Evolutionary conservation across 2,329 filamentous ascomycete species (phyloP).

Genomic region (Fonsecaea multimorphosa): DNA sequence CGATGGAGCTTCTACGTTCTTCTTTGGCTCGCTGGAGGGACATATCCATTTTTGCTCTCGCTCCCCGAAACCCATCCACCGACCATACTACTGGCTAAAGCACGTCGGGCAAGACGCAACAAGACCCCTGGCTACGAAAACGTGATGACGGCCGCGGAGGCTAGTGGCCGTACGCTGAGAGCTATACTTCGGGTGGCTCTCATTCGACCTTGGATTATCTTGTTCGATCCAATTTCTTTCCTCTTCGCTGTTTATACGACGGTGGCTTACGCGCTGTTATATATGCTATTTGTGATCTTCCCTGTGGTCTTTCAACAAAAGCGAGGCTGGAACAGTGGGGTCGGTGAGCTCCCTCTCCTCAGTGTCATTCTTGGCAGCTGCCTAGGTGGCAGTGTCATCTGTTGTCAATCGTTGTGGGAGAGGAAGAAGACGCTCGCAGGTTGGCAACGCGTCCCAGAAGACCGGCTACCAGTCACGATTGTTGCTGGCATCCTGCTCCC

Average conservation of each 20-base stretch:
- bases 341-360: conserved; percentile 54
- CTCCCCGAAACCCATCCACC: conserved; percentile 49
- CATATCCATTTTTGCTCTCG: conserved; percentile 38
- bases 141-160: too few relatives aligned
- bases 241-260: conserved; percentile 20
- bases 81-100: conserved; percentile 48
- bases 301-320: conserved; percentile 52
- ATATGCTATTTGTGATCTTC: conserved; percentile 2
- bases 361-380: conserved; percentile 53
- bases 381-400: conserved; percentile 50
- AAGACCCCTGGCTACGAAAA: too few relatives aligned
- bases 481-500: conserved; percentile 52
- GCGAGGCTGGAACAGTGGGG: conserved; percentile 50
- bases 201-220: too few relatives aligned
- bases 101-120: conserved; percentile 39
- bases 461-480: conserved; percentile 53
- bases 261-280: conserved; percentile 46
- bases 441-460: conserved; percentile 46
- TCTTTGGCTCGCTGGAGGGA: conserved; percentile 47
- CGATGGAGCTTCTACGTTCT: conserved; percentile 53
- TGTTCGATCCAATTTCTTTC: too few relatives aligned
- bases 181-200: too few relatives aligned
- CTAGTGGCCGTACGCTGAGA: too few relatives aligned
- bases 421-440: conserved; percentile 40
- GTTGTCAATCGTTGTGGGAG: conserved; percentile 38